Base-by-base conservation (phyloP, 2,329 filamentous ascomycete genomes). In the Sarocladium kiliense region DNA sequence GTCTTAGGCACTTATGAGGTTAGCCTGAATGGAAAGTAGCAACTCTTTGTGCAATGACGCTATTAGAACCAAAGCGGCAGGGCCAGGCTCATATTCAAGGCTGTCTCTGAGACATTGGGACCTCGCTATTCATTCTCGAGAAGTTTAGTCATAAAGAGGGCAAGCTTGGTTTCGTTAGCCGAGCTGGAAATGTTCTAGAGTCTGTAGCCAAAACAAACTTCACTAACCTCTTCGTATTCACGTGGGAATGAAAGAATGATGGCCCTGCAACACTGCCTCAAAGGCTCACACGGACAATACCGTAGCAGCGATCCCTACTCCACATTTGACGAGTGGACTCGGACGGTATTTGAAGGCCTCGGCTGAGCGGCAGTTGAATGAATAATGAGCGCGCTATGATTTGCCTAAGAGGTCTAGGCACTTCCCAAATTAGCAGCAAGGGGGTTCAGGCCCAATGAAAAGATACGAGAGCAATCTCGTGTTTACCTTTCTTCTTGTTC, bases 311-410 rank as follows among this genome's bases (percentile, higher is more conserved):
- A n/a, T n/a, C n/a, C n/a, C n/a, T n/a, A n/a, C 30, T 32, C 30
- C 30, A 32, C 30, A 32, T n/a, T n/a, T n/a, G n/a, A n/a, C n/a
- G n/a, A n/a, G n/a, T n/a, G n/a, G n/a, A n/a, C n/a, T n/a, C 5
- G 36, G 36, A n/a, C 36, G 9, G 16, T 19, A 39, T 9, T n/a
- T 39, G 36, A 39, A 39, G 36, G 36, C 36, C 36, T 39, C 36
- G 36, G 36, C 36, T 39, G 7, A 9, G 10, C 44, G 25, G 25
- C 21, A 27, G 10, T 27, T 30, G 5, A 47, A 27, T 47, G 39
- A 47, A 47, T 47, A 47, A 47, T 47, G 44, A n/a, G n/a, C 21
- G 44, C 44, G 44, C 44, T 47, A 27, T 47, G 44, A 47, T 47
- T 26, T 27, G 44, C n/a, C 25, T 6, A 21, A 16, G 21, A 4